phyloP scores from a whole-genome alignment of 352 stramenopile genomes.

The Globisporangium megalacanthum region DNA sequence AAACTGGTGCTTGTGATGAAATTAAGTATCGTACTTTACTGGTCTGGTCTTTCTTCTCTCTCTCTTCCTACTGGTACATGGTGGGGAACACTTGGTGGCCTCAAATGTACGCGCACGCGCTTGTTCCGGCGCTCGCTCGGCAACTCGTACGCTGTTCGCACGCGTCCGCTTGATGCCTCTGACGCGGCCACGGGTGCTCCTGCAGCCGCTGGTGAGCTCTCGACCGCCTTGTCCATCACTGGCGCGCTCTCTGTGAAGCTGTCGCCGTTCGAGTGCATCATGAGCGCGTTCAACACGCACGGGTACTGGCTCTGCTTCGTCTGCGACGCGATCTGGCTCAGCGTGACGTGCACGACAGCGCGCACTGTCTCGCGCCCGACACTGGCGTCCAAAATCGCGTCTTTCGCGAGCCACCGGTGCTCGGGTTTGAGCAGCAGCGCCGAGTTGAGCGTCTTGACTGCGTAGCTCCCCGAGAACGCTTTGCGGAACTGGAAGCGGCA shows the following conservation, averaged over 20 bases:
- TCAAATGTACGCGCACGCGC: constrained; percentile 16
- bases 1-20: too few relatives aligned
- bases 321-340: constrained; percentile 53
- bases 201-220: neutral
- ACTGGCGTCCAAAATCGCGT: constrained; percentile 48
- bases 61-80: too few relatives aligned
- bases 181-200: neutral
- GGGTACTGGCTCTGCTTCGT: constrained; percentile 64
- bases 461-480: constrained; percentile 73
- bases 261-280: constrained; percentile 71
- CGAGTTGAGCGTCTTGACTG: constrained; percentile 76
- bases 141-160: constrained; percentile 8
- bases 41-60: too few relatives aligned
- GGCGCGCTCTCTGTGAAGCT: constrained; percentile 39
- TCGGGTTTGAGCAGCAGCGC: constrained; percentile 63
- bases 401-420: constrained; percentile 44
- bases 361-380: constrained; percentile 58
- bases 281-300: constrained; percentile 77
- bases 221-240: constrained; percentile 31
- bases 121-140: constrained; percentile 8
- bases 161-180: constrained; percentile 1
- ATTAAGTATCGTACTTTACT: too few relatives aligned
- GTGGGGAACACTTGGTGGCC: neutral
- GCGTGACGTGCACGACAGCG: constrained; percentile 75
- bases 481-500: constrained; percentile 92